Evolutionary conservation across 2,329 filamentous ascomycete species (phyloP).

Genomic region (Proliferodiscus dingleyae): DNA sequence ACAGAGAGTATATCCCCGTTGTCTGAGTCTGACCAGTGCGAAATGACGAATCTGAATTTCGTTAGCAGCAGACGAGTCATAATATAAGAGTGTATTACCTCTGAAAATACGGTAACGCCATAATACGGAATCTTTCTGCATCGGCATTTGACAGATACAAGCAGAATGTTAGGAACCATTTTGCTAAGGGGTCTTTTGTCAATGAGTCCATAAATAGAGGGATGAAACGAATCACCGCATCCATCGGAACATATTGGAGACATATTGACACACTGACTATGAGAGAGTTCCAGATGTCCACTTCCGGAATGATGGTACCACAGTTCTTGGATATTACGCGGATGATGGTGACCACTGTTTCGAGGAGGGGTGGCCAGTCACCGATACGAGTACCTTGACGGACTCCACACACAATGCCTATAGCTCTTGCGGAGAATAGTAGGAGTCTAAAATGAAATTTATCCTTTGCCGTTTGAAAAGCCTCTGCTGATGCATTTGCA

Average conservation of each 20-base stretch:
- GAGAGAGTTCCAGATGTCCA: constrained; percentile 51
- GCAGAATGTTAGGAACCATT: constrained; percentile 81
- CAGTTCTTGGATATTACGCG: constrained; percentile 40
- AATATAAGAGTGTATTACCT: constrained; percentile 42
- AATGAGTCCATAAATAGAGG: constrained; percentile 60
- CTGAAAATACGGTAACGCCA: constrained; percentile 79
- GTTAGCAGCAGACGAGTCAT: constrained; percentile 6
- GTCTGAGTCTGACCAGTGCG: constrained; percentile 63
- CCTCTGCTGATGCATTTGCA: constrained; percentile 34
- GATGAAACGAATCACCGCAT: constrained; percentile 68
- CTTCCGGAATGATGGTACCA: constrained; percentile 29
- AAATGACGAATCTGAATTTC: constrained; percentile 60
- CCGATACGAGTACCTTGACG: constrained; percentile 71
- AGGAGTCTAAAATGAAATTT: constrained; percentile 37
- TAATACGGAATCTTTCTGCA: constrained; percentile 65
- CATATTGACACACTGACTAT: constrained; percentile 59
- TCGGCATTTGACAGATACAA: constrained; percentile 73
- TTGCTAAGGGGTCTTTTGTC: constrained; percentile 59
- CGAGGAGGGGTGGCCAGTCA: constrained; percentile 65
- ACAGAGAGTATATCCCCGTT: constrained; percentile 67
- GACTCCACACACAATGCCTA: constrained; percentile 72
- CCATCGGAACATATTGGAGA: constrained; percentile 73
- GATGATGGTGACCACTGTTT: constrained; percentile 49
- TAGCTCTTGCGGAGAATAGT: constrained; percentile 49
- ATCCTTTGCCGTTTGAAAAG: constrained; percentile 33